Conservation (phyloP, 2,329 filamentous ascomycete species). For the Tolypocladium paradoxum region DNA sequence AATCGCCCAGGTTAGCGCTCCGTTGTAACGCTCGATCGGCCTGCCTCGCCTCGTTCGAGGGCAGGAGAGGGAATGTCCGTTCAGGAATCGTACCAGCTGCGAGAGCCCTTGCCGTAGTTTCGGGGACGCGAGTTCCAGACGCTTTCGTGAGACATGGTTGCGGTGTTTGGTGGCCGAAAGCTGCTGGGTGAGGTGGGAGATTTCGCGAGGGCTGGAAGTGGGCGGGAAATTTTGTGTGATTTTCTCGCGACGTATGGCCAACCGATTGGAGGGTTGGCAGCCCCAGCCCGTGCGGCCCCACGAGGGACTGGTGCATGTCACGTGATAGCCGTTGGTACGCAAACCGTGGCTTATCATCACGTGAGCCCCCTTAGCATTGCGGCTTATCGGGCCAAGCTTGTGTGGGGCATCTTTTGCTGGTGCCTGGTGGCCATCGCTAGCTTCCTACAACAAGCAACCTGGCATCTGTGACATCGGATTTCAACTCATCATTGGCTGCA, state of each 20-base stretch:
- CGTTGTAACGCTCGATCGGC: neutral
- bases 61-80: neutral
- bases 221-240: conserved; percentile 30
- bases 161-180: conserved; percentile 21
- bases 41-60: neutral
- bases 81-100: conserved; percentile 63
- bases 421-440: neutral
- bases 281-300: conserved; percentile 17
- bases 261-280: conserved; percentile 26
- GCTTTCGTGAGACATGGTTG: conserved; percentile 68
- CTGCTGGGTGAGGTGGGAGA: conserved; percentile 17
- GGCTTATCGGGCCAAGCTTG: neutral
- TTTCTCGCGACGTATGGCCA: conserved; percentile 18
- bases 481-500: neutral
- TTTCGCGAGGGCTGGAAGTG: conserved; percentile 21
- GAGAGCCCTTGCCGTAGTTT: conserved; percentile 93
- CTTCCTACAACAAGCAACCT: no score
- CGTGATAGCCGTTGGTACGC: no score
- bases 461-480: conserved; percentile 12
- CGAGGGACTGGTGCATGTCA: neutral
- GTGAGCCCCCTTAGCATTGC: conserved; percentile 1
- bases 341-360: conserved; percentile 15
- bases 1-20: neutral
- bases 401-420: neutral
- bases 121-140: conserved; percentile 99